These are phyloP conservation scores for Apiospora rasikravindrae DNA, from an alignment of 2,329 filamentous ascomycete genomes.

Conservation along the genomic window DNA sequence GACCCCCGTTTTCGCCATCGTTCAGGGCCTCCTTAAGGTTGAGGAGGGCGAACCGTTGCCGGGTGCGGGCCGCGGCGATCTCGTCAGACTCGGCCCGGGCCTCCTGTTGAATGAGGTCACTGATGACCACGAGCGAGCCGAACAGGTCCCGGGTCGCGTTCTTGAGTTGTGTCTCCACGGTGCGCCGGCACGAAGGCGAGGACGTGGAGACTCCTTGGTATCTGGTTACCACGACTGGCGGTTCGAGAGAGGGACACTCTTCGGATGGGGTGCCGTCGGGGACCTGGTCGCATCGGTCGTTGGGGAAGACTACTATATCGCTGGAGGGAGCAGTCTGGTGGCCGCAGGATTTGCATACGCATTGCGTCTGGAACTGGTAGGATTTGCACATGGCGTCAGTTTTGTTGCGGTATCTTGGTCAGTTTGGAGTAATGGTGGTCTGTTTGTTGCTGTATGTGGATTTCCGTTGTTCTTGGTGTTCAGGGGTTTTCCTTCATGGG, in stretches of 20 bases:
- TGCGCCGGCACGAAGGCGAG: not conserved
- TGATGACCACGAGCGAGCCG: not conserved
- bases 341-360: not conserved
- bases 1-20: not conserved
- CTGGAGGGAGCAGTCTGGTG: not conserved
- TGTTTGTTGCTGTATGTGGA: not conserved
- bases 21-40: not conserved
- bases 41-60: not conserved
- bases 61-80: not conserved
- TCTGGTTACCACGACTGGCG: not conserved
- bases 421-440: not conserved
- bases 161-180: not conserved
- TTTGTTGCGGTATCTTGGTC: not conserved
- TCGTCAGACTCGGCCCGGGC: not conserved
- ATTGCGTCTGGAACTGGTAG: not conserved
- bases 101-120: not conserved
- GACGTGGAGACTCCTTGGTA: not conserved
- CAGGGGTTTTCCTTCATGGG: not conserved
- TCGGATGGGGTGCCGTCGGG: not conserved
- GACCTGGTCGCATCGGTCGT: not conserved
- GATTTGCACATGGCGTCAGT: not conserved
- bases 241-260: not conserved
- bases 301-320: not conserved
- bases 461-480: not conserved
- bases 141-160: not conserved